A percentile compares a stretch with the other conserved stretches of the same genome.
Conservation (phyloP, 257 asterid species). For the Cruciata laevipes region DNA sequence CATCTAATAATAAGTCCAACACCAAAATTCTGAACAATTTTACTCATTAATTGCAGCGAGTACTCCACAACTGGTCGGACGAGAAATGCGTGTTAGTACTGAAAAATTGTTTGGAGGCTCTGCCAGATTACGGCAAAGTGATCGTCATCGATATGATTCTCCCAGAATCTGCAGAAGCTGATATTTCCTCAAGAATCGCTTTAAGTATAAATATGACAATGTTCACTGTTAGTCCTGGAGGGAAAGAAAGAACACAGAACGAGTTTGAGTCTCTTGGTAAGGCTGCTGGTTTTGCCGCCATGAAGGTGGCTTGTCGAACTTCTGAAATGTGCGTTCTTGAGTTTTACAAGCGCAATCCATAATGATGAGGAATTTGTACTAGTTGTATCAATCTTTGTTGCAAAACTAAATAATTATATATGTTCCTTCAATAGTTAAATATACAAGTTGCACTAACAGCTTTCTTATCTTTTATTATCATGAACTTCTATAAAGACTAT, state of each 20-base stretch:
- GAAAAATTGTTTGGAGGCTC: slow-evolving; percentile 18
- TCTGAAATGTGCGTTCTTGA: slow-evolving; percentile 22
- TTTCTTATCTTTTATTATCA: no score
- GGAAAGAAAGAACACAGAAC: slow-evolving; percentile 23
- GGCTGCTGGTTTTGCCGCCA: slow-evolving; percentile 17
- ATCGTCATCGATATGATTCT: slow-evolving; percentile 19
- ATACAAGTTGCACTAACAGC: no score
- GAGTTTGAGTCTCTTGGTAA: slow-evolving; percentile 20
- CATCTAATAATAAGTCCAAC: no score
- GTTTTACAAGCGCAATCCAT: slow-evolving; percentile 11
- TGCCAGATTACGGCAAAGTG: slow-evolving; percentile 24
- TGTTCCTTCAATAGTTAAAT: neutral
- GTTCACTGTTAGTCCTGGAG: slow-evolving; percentile 19
- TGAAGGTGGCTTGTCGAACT: slow-evolving; percentile 8
- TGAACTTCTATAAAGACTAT: no score
- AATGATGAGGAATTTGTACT: neutral
- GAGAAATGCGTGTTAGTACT: slow-evolving; percentile 22
- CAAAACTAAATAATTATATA: neutral
- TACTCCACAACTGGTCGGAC: slow-evolving; percentile 31
- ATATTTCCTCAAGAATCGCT: slow-evolving; percentile 6
- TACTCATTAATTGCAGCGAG: neutral
- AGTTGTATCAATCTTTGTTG: neutral
- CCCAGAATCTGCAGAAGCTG: slow-evolving; percentile 17
- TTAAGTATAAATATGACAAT: slow-evolving; percentile 13
- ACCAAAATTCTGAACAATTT: neutral